Evolutionary conservation across 768 basidiomycete species (phyloP), one percentile per base, ranked within the genome.

Genomic region (Boletus rufocinnamomeus): DNA sequence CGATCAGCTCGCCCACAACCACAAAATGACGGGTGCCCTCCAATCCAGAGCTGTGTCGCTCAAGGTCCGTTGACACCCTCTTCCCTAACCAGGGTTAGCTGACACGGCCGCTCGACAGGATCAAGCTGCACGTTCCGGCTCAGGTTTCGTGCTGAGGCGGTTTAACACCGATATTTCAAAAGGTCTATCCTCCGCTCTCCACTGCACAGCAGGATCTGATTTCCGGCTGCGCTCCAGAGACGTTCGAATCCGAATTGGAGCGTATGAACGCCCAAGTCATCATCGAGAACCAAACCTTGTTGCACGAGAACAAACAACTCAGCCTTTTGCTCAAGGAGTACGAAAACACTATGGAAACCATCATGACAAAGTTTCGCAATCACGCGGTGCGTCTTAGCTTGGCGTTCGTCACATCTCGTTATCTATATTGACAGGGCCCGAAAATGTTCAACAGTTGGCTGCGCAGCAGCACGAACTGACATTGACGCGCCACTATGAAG

Each of bases 261-360:
- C 84, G 92, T 30, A 80, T 82, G 69, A 95, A 94, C 69, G 92
- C 96, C 9, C 88, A 91, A 63, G 84, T 93, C 43, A 84, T 98
- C 47, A 87, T 96, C 57, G 97, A 99, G 74, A 98, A 98, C 71
- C 95, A 97, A 68, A 83, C 87, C 0, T 77, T 99, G 1, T 78
- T 91, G 50, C 89, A 98, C 61, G 97, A 99, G 75, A 98, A 99
- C 79, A 95, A 92, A 72, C 96, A 98, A 69, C 82, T 98, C 32
- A 88, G 88, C 63, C 66, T 84, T 28, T 79, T 99, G 28, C 78
- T 98, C 56, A 95, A 95, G 69, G 97, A 99, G 73, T 96, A 98
- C 70, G 95, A 98, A 72, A 79, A 80, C 54, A 97, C 95, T 4
- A 82, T 99, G 79, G 95, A 98, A 66, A 95, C 87, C 30, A 91